These are phyloP conservation scores for Solanum virginianum DNA, from an alignment of 257 asterid species.

Conservation along the genomic window DNA sequence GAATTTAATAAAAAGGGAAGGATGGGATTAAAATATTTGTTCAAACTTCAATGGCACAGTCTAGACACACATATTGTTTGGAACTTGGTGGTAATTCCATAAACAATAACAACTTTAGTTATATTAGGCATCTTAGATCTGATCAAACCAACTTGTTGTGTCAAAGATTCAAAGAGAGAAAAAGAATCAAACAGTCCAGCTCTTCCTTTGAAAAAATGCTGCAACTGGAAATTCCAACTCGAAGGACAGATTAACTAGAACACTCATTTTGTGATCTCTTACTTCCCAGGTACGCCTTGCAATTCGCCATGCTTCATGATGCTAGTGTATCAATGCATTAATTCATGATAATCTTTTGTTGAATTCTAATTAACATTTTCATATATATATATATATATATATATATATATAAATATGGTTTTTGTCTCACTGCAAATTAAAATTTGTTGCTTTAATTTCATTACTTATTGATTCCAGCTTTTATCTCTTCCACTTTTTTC, in stretches of 20 bases:
- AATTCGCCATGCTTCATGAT: not conserved
- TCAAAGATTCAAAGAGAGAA: not conserved
- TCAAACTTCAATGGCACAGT: constrained; percentile 1
- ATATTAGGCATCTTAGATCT: not conserved
- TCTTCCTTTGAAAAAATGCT: not conserved
- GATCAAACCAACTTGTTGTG: not conserved
- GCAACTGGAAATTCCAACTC: not conserved
- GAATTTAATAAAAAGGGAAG: not conserved
- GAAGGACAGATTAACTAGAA: not conserved
- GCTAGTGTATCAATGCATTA: not conserved
- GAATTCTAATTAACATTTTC: not conserved
- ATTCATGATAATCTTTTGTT: not conserved
- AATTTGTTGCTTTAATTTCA: not conserved
- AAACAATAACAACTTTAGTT: not conserved
- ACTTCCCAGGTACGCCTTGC: not conserved
- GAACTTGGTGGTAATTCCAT: not conserved
- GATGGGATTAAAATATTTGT: not conserved
- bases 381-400: not conserved
- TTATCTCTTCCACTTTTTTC: not conserved
- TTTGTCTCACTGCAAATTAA: not conserved
- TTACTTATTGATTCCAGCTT: not conserved
- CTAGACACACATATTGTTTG: not conserved
- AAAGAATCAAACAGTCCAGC: not conserved
- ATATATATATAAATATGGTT: not conserved
- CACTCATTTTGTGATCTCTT: not conserved